phyloP scores from a whole-genome alignment of 805 yeast genomes.

The Pichia kluyveri region DNA sequence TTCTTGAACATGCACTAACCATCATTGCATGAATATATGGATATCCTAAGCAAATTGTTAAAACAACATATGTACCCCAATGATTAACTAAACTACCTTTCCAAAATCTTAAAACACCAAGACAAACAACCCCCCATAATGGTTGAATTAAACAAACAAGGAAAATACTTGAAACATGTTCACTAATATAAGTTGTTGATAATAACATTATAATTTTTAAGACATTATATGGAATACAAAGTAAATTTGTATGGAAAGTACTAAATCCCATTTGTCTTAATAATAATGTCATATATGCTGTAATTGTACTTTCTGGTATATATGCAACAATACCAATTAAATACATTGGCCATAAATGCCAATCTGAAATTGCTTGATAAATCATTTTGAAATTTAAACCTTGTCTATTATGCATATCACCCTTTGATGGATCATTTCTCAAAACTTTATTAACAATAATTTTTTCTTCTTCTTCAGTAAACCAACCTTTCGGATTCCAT shows the following conservation, averaged over 20 bases:
- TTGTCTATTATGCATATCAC: constrained; percentile 56
- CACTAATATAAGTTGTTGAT: constrained; percentile 29
- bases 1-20: constrained; percentile 53
- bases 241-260: constrained; percentile 42
- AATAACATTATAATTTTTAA: constrained; percentile 30
- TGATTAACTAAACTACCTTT: constrained; percentile 17
- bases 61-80: constrained; percentile 20
- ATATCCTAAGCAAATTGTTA: constrained; percentile 27
- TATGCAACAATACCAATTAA: constrained; percentile 34
- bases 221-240: constrained; percentile 42
- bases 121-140: constrained; percentile 18
- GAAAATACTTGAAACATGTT: constrained; percentile 23
- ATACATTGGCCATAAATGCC: constrained; percentile 49
- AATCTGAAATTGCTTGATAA: constrained; percentile 35
- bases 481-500: constrained; percentile 29
- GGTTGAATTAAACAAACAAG: constrained; percentile 17
- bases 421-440: constrained; percentile 56
- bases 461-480: constrained; percentile 44
- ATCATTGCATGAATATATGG: constrained; percentile 47
- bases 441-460: constrained; percentile 50
- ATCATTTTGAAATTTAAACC: constrained; percentile 36
- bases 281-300: constrained; percentile 38
- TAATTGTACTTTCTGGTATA: constrained; percentile 30
- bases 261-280: constrained; percentile 42
- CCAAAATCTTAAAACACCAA: constrained; percentile 23